Conservation (phyloP, 768 basidiomycete genomes). For the Termitomyces eurrhizus region DNA sequence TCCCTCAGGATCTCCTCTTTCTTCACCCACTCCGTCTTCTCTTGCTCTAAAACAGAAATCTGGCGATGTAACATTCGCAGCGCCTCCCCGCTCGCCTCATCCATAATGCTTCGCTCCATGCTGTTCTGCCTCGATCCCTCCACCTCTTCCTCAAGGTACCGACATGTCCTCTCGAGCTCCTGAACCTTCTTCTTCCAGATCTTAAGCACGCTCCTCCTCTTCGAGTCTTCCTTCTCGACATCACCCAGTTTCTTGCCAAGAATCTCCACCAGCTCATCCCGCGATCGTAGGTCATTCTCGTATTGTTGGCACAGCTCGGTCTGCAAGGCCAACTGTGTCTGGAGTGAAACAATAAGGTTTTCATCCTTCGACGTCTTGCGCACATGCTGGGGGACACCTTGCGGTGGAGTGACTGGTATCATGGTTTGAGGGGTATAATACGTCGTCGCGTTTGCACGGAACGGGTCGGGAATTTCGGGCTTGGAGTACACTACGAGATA, state of each 20-base stretch:
- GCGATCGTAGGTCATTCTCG: conserved; percentile 68
- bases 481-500: conserved; percentile 48
- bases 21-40: conserved; percentile 46
- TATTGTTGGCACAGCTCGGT: conserved; percentile 74
- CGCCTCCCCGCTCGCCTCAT: conserved; percentile 75
- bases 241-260: conserved; percentile 51
- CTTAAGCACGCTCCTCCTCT: conserved; percentile 49
- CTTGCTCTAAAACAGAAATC: conserved; percentile 72
- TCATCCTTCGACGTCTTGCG: conserved; percentile 70
- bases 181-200: conserved; percentile 75
- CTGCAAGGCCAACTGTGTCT: conserved; percentile 73
- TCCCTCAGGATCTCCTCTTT: conserved; percentile 38
- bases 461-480: conserved; percentile 58
- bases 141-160: conserved; percentile 79
- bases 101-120: conserved; percentile 79
- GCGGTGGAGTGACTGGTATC: conserved; percentile 64
- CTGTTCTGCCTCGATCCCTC: conserved; percentile 81
- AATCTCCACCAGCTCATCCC: conserved; percentile 67
- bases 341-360: conserved; percentile 65
- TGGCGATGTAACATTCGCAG: conserved; percentile 77
- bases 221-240: conserved; percentile 60
- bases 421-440: conserved; percentile 76
- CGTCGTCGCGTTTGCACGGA: conserved; percentile 66
- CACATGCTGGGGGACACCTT: conserved; percentile 36
- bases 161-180: conserved; percentile 66